Conservation (phyloP, 176 grass and related monocot genomes). For the Ananas comosus region DNA sequence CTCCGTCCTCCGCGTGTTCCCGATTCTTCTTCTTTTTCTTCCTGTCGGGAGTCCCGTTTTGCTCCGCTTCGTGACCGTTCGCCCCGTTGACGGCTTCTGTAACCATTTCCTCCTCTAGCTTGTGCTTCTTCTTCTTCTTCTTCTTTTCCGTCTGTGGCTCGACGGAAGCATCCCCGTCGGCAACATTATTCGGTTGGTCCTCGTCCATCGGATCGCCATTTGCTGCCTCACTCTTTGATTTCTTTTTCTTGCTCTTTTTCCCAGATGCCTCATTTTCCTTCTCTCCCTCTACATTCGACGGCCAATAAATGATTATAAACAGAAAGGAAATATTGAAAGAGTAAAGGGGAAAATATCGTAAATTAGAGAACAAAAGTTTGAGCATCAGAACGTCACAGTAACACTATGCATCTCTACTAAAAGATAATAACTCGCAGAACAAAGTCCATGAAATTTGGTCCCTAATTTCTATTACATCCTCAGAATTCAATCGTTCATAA, state of each 20-base stretch:
- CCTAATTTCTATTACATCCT: no score
- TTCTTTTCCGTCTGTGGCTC: slow-evolving; percentile 55
- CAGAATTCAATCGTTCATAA: no score
- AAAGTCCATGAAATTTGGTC: no score
- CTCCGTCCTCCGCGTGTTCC: slow-evolving; percentile 18
- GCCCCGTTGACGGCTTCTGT: background rate
- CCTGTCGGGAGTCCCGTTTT: slow-evolving; percentile 42
- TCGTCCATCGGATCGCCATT: slow-evolving; percentile 45
- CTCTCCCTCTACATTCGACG: slow-evolving; percentile 7
- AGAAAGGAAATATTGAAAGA: background rate
- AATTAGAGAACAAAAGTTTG: background rate
- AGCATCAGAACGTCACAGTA: background rate
- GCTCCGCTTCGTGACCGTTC: slow-evolving; percentile 31
- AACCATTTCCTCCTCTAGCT: slow-evolving; percentile 33
- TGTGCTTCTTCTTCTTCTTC: slow-evolving; percentile 75
- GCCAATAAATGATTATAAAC: background rate
- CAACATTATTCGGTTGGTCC: slow-evolving; percentile 25
- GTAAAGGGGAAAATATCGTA: background rate
- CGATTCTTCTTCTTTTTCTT: slow-evolving; percentile 49
- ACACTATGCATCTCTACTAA: no score
- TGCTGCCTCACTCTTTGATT: slow-evolving; percentile 34
- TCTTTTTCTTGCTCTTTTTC: slow-evolving; percentile 70
- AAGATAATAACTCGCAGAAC: no score
- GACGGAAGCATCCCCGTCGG: slow-evolving; percentile 22
- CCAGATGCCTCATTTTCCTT: slow-evolving; percentile 17